A percentile compares a stretch with the other conserved stretches of the same genome.
These are phyloP conservation scores for Potentilla sterilis DNA, from an alignment of 306 rosid genomes.

Conservation along the genomic window DNA sequence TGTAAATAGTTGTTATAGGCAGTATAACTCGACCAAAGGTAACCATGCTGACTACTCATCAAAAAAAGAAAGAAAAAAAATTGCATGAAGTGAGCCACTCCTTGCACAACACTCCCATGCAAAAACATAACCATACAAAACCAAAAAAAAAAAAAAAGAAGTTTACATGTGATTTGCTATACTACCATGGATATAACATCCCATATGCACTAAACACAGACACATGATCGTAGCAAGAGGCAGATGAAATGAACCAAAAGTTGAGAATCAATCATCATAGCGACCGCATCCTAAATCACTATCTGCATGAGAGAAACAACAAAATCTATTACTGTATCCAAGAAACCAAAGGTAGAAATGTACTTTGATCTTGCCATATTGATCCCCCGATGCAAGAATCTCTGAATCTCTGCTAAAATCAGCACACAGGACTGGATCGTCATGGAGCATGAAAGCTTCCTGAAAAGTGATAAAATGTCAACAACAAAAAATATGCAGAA, in stretches of 20 bases:
- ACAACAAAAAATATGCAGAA: conserved; percentile 26
- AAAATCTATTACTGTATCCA: conserved; percentile 14
- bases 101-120: neutral
- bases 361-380: conserved; percentile 98
- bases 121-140: neutral
- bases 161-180: neutral
- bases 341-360: conserved; percentile 29
- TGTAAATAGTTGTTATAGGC: neutral
- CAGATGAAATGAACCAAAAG: neutral
- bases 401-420: conserved; percentile 98
- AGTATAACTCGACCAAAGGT: neutral
- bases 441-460: conserved; percentile 99
- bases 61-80: neutral
- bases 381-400: conserved; percentile 94
- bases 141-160: neutral
- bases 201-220: neutral
- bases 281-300: neutral
- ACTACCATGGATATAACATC: neutral
- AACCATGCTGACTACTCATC: neutral
- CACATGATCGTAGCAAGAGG: conserved; percentile 4
- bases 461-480: conserved; percentile 42
- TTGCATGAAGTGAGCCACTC: neutral
- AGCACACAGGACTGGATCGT: conserved; percentile 89
- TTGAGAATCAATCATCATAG: neutral
- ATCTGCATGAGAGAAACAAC: neutral